Percentiles rank a stretch among this genome's conserved stretches.
Evolutionary conservation across 805 yeast species (phyloP).

Genomic region (Suhomyces kilbournensis): DNA sequence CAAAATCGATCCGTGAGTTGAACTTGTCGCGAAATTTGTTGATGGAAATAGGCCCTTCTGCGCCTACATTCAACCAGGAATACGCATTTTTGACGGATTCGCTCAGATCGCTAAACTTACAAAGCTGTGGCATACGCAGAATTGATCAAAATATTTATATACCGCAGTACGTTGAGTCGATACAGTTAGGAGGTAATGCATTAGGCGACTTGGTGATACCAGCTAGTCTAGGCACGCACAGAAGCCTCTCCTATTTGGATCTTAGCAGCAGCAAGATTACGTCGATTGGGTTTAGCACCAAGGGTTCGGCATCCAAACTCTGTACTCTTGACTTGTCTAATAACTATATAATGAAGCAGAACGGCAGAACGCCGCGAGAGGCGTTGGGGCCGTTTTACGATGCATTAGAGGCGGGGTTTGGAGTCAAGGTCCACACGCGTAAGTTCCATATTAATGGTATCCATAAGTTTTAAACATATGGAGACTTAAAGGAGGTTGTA

Average conservation of each 20-base stretch:
- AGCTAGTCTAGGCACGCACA: constrained; percentile 8
- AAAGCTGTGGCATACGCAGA: constrained; percentile 4
- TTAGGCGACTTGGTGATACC: constrained; percentile 14
- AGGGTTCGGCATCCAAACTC: constrained; percentile 9
- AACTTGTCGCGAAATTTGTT: constrained; percentile 23
- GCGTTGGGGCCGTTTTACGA: constrained; percentile 22
- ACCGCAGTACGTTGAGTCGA: constrained; percentile 5
- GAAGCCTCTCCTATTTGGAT: constrained; percentile 12
- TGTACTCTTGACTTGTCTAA: constrained; percentile 17
- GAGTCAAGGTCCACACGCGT: constrained; percentile 15
- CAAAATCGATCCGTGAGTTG: constrained; percentile 16
- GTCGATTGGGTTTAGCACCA: constrained; percentile 1
- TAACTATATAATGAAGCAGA: constrained; percentile 14
- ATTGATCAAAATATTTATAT: constrained; percentile 6
- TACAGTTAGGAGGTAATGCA: constrained; percentile 7
- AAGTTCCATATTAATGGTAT: constrained; percentile 24
- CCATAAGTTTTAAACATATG: neutral
- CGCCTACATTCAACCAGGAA: constrained; percentile 4
- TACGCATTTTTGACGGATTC: constrained; percentile 3
- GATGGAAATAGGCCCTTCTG: neutral
- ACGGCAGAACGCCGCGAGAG: constrained; percentile 6
- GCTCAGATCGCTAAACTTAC: constrained; percentile 4
- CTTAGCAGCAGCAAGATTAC: constrained; percentile 8
- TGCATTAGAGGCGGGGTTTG: constrained; percentile 19
- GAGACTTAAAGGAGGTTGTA: neutral